These are phyloP conservation scores for Sclerospora graminicola DNA, from an alignment of 352 stramenopile genomes.

Conservation along the genomic window DNA sequence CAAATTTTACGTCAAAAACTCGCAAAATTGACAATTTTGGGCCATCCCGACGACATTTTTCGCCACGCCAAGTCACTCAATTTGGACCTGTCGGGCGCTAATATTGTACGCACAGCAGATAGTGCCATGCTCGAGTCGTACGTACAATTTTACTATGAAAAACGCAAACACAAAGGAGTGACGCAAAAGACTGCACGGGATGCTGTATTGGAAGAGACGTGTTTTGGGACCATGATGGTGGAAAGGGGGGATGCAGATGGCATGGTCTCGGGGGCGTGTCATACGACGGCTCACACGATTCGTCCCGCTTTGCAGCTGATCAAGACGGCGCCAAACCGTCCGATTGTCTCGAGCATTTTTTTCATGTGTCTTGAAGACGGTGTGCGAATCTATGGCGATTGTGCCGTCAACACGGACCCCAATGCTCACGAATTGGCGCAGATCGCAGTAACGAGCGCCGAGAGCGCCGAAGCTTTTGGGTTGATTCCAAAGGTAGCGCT, in stretches of 20 bases:
- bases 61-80: conserved; percentile 55
- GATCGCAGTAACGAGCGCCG: conserved; percentile 69
- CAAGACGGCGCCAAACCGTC: conserved; percentile 60
- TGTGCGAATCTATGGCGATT: conserved; percentile 79
- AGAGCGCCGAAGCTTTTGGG: conserved; percentile 66
- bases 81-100: conserved; percentile 46
- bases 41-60: conserved; percentile 56
- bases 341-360: conserved; percentile 76
- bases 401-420: conserved; percentile 77
- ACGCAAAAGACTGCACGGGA: conserved; percentile 44
- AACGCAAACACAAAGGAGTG: conserved; percentile 81
- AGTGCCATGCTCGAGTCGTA: conserved; percentile 48
- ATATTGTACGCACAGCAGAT: conserved; percentile 46
- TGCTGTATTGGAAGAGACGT: conserved; percentile 57
- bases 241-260: conserved; percentile 68
- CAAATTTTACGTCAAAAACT: conserved; percentile 58
- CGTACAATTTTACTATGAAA: conserved; percentile 48
- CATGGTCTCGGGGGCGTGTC: conserved; percentile 77
- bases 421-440: conserved; percentile 62
- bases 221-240: conserved; percentile 84
- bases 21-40: conserved; percentile 69
- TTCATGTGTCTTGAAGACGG: conserved; percentile 83
- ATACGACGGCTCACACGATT: conserved; percentile 85
- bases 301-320: conserved; percentile 81
- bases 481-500: conserved; percentile 76